Evolutionary conservation across 2,329 filamentous ascomycete genomes (phyloP).

Genomic region (Neopestalotiopsis sp.): DNA sequence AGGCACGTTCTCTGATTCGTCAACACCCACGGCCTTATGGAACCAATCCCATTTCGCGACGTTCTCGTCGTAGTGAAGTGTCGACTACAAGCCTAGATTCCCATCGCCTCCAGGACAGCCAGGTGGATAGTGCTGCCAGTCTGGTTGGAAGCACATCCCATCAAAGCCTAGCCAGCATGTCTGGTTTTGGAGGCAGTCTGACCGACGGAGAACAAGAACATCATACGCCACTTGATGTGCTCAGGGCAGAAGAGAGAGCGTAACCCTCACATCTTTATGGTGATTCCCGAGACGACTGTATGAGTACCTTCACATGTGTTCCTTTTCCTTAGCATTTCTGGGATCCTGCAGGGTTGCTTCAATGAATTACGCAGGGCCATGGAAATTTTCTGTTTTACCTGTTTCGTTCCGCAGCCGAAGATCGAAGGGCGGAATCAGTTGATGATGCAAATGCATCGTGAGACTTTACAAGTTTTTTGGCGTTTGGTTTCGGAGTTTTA

Average conservation of each 20-base stretch:
- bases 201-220: slow-evolving; percentile 6
- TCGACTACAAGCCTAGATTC: background rate
- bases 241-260: slow-evolving; percentile 9
- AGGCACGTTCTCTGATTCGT: slow-evolving; percentile 17
- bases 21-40: background rate
- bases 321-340: slow-evolving; percentile 5
- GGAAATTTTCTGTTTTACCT: background rate
- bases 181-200: slow-evolving; percentile 17
- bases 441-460: slow-evolving; percentile 2
- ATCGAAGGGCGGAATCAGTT: background rate
- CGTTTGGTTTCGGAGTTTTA: slow-evolving; percentile 16
- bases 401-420: background rate
- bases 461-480: slow-evolving; percentile 7
- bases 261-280: background rate
- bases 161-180: slow-evolving; percentile 15
- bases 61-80: background rate
- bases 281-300: slow-evolving; percentile 18
- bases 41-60: background rate
- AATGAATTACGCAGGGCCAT: background rate
- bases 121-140: slow-evolving; percentile 15
- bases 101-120: background rate
- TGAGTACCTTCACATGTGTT: slow-evolving; percentile 14
- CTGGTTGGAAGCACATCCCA: slow-evolving; percentile 16
- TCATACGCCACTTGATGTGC: slow-evolving; percentile 13
- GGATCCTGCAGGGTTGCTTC: background rate